phyloP scores from a whole-genome alignment of 2,329 filamentous ascomycete species.

The Verticillium klebahnii region DNA sequence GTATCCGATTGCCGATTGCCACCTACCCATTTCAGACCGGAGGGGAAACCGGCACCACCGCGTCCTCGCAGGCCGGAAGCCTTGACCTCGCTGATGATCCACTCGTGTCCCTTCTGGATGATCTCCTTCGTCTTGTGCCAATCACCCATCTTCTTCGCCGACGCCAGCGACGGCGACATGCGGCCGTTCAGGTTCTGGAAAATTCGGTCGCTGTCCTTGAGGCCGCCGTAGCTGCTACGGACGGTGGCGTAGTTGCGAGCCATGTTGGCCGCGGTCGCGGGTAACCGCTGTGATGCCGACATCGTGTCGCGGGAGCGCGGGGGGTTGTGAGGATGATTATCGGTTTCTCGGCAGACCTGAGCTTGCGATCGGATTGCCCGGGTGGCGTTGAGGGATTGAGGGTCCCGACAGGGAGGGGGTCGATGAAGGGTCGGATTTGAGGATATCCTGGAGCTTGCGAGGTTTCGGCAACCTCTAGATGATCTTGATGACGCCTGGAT shows the following conservation, averaged over 20 bases:
- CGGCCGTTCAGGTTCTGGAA: slow-evolving; percentile 98
- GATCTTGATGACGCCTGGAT: background rate
- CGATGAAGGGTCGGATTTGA: background rate
- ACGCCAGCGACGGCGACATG: slow-evolving; percentile 85
- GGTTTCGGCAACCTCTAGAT: background rate
- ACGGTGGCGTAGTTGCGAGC: slow-evolving; percentile 64
- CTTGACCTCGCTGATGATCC: slow-evolving; percentile 98
- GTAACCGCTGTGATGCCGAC: slow-evolving; percentile 3
- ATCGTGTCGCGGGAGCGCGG: background rate
- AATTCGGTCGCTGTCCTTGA: slow-evolving; percentile 96
- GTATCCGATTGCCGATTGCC: slow-evolving; percentile 1
- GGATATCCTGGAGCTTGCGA: background rate
- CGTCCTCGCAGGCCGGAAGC: slow-evolving; percentile 90
- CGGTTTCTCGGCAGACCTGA: background rate
- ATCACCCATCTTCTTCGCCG: slow-evolving; percentile 95
- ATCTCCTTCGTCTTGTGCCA: slow-evolving; percentile 99
- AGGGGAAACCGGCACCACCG: slow-evolving; percentile 96
- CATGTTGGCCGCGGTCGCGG: slow-evolving; percentile 13
- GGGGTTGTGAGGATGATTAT: background rate
- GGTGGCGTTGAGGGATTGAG: background rate
- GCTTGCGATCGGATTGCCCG: background rate
- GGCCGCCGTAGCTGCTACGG: slow-evolving; percentile 71
- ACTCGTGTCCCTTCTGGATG: slow-evolving; percentile 92
- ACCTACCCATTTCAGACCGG: slow-evolving; percentile 95
- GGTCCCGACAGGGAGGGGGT: background rate